phyloP scores from a whole-genome alignment of 2,329 filamentous ascomycete species.

The Calonectria fujianensis region DNA sequence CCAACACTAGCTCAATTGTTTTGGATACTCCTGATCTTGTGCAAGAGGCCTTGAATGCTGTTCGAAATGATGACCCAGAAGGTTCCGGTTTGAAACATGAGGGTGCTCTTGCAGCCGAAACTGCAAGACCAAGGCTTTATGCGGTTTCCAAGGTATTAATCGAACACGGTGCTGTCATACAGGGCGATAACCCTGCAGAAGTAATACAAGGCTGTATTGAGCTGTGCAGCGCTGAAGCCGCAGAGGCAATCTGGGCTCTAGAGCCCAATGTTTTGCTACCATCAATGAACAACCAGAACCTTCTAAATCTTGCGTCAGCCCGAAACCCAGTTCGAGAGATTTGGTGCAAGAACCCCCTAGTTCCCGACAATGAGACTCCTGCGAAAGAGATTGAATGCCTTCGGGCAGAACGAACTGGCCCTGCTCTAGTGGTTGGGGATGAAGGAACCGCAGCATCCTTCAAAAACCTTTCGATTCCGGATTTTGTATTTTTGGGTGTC shows the following conservation, averaged over 20 bases:
- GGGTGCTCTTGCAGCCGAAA: background rate
- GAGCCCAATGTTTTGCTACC: background rate
- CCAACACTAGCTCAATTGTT: no score
- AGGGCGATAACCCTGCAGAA: background rate
- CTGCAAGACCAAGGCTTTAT: background rate
- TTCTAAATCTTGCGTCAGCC: background rate
- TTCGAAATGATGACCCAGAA: background rate
- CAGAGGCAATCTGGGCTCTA: background rate
- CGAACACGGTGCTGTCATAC: background rate
- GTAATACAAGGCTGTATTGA: background rate
- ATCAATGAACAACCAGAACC: background rate
- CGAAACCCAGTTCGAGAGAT: background rate
- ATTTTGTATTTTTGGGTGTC: background rate
- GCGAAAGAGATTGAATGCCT: background rate
- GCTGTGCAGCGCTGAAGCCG: background rate
- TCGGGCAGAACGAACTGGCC: background rate
- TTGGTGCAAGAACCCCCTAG: background rate
- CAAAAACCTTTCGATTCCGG: background rate
- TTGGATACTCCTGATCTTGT: no score
- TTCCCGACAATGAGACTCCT: background rate
- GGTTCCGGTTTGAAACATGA: background rate
- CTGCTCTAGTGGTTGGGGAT: background rate
- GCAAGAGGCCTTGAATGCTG: background rate
- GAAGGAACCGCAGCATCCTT: background rate
- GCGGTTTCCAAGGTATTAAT: background rate